phyloP scores from a whole-genome alignment of 1,284 basidiomycete genomes.

The Xerocomus amazonicus region DNA sequence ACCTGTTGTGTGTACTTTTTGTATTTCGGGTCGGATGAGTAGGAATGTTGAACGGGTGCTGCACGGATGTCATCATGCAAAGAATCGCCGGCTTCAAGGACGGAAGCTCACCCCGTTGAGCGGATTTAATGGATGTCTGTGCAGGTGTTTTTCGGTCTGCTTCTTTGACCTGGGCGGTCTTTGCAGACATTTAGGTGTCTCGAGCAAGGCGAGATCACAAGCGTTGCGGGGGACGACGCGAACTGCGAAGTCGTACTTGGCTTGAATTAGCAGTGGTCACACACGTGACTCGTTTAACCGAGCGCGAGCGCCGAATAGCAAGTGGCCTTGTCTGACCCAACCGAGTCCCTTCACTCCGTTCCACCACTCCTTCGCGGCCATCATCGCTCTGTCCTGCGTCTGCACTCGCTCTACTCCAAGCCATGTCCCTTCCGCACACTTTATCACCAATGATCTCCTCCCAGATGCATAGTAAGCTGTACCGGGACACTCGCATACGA shows the following conservation, averaged over 20 bases:
- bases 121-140: slow-evolving; percentile 37
- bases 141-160: slow-evolving; percentile 14
- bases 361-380: slow-evolving; percentile 35
- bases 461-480: slow-evolving; percentile 18
- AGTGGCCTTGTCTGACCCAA: slow-evolving; percentile 4
- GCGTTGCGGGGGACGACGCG: background rate
- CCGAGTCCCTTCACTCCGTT: slow-evolving; percentile 33
- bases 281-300: slow-evolving; percentile 21
- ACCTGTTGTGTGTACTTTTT: slow-evolving; percentile 92
- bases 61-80: slow-evolving; percentile 1
- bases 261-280: slow-evolving; percentile 13
- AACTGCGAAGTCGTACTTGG: background rate
- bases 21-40: slow-evolving; percentile 86
- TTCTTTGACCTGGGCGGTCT: slow-evolving; percentile 17
- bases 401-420: slow-evolving; percentile 28
- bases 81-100: slow-evolving; percentile 1
- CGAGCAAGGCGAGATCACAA: slow-evolving; percentile 16
- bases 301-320: too few relatives aligned
- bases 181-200: slow-evolving; percentile 21
- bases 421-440: slow-evolving; percentile 23
- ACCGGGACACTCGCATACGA: slow-evolving; percentile 7
- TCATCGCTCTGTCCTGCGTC: slow-evolving; percentile 31
- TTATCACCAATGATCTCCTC: slow-evolving; percentile 19
- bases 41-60: slow-evolving; percentile 48
- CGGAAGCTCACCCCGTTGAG: slow-evolving; percentile 47